Evolutionary conservation across 345 rosid species (phyloP), one percentile per base, ranked within the genome.

Genomic region (Physaria fendleri): DNA sequence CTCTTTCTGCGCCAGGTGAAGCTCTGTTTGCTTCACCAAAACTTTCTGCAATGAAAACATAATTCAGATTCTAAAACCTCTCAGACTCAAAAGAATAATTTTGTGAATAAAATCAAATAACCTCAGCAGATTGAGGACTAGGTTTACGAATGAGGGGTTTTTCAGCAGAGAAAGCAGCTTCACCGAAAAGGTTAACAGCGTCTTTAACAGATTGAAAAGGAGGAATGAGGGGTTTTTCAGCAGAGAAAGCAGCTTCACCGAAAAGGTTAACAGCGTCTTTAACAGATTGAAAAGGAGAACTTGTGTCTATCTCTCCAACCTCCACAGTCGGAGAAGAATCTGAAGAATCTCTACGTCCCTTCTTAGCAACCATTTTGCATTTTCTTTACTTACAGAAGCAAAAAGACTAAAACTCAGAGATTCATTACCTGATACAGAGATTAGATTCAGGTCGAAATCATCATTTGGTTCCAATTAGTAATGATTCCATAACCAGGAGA

Each of bases 281-380:
- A 56, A 92, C 98, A 3, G 97, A 92, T 55, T 86, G 95, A 81
- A 92, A 92, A 47, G 98, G 98, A 57, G 97, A 84, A 10, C 95
- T 92, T 25, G 97, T 88, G 74, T 92, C 98, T 46, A 92, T 78
- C 84, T 92, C 98, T 5, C 98, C 98, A 74, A 92, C 93, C 81
- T 84, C 95, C 59, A 64, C 92, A 30, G 5, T 13, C 57, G 72
- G 85, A 29, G 85, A 79, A 50, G 92, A 77, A n/a, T n/a, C n/a
- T n/a, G n/a, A n/a, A n/a, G n/a, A n/a, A 42, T 72, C 85, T 25
- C n/a, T n/a, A n/a, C n/a, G n/a, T n/a, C n/a, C n/a, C n/a, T n/a
- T n/a, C n/a, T n/a, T n/a, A n/a, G n/a, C n/a, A n/a, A n/a, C n/a
- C n/a, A n/a, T n/a, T n/a, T n/a, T n/a, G n/a, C n/a, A n/a, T n/a